Evolutionary conservation across 805 yeast species (phyloP), one percentile per base, ranked within the genome.

Genomic region (Isabelozyma heimii): DNA sequence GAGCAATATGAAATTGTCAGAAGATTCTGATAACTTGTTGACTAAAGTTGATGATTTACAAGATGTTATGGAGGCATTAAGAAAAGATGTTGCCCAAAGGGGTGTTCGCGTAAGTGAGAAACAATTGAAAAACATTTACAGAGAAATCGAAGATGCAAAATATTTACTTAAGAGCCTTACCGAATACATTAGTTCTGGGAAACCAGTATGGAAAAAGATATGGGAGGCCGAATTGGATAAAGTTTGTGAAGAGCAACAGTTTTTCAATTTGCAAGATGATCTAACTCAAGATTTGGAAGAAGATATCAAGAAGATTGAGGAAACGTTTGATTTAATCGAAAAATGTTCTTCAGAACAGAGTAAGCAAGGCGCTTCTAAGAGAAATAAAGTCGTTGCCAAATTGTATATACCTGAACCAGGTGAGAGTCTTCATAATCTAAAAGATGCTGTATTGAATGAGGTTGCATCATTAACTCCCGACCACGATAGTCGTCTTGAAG

Each of bases 211-310:
- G 97, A 88, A 89, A 61, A 81, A 81, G 55, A 85, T 89, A 8
- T 92, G 99, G 97, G 97, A 91, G 62, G 73, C 85, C 5, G 97
- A 91, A 61, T 77, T 94, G 48, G 94, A 90, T 52, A 85, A 85
- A 37, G 92, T 94, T 12, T 87, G 96, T 54, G 96, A 90, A 59
- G 97, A 91, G 60, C 98, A 94, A 65, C 95, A 92, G 55, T 90
- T 90, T 64, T 83, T 91, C 69, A 88, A 88, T 48, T 77, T 90
- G 15, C 97, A 92, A 65, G 97, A 90, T 58, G 96, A 89, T 51
- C 78, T 95, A 47, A 81, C 89, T 1, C 76, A 75, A 28, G 96
- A 92, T 61, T 69, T 94, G 53, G 81, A 79, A 40, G 94, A 89
- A 52, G 99, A 94, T 67, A 67, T 94, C 30, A 80, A 77, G 20